Evolutionary conservation across 805 yeast species (phyloP).

Genomic region (Wickerhamomyces canadensis): DNA sequence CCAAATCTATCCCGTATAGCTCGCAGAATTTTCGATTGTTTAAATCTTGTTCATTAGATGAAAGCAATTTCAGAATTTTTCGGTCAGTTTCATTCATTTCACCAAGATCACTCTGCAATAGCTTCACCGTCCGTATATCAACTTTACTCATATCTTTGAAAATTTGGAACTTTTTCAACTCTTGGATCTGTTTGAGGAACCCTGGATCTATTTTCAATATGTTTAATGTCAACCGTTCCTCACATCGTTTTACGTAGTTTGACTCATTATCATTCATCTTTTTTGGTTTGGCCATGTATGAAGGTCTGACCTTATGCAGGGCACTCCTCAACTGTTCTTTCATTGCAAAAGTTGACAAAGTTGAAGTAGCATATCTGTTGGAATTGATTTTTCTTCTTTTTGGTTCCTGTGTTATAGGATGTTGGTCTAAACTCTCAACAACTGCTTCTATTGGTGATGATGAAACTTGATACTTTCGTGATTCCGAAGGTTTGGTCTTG

Average conservation of each 20-base stretch:
- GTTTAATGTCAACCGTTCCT: conserved; percentile 7
- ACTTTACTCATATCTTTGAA: conserved; percentile 13
- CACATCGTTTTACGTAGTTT: conserved; percentile 2
- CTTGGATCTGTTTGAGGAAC: conserved; percentile 8
- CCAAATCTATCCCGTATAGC: conserved; percentile 4
- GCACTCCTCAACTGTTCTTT: too few relatives aligned
- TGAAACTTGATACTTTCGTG: not conserved
- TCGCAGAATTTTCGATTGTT: conserved; percentile 3
- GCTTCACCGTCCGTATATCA: conserved; percentile 8
- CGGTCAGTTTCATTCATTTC: conserved; percentile 9
- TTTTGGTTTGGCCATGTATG: not conserved
- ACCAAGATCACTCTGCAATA: conserved; percentile 10
- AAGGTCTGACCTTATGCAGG: not conserved
- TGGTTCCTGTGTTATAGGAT: not conserved
- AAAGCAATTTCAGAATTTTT: conserved; percentile 4
- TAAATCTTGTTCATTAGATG: not conserved
- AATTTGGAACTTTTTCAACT: conserved; percentile 10
- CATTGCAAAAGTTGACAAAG: too few relatives aligned
- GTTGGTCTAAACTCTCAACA: too few relatives aligned
- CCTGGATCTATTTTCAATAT: conserved; percentile 5
- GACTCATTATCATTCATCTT: not conserved
- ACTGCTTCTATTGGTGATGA: not conserved
- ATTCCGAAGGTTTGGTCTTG: not conserved
- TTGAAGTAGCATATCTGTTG: not conserved
- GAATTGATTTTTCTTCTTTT: not conserved